Base-by-base conservation (phyloP, 2,329 filamentous ascomycete genomes). In the Penicillium sp. region DNA sequence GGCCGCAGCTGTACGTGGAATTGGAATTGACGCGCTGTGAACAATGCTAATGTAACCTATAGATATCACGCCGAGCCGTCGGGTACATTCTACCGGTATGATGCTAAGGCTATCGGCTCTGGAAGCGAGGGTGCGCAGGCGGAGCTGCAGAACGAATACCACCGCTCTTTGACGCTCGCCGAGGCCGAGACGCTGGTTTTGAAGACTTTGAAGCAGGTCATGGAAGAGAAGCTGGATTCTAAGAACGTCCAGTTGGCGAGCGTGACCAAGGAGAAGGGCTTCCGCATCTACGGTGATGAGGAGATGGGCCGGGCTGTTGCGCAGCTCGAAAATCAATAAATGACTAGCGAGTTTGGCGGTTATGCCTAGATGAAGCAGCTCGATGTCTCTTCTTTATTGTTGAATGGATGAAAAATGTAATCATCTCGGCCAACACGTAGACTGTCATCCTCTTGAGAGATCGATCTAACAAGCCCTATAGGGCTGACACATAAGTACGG, bases 181-280 rank as follows among this genome's bases (percentile, higher is more conserved):
- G 93, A 98, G 67, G 93, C 93, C 48, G 93, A 98, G 76, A 93
- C 90, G 3, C 76, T 98, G 57, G 90, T 95, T 42, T 77, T 98
- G 65, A 97, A 97, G 82, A 98, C 93, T 29, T 73, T 98, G 69
- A 98, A 97, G 80, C 93, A 98, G 75, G 93, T 98, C 60, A 98
- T 98, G 93, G 93, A 98, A 75, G 93, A 98, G 82, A 98, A 98
- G 77, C 79, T 98, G 51, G 93, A 98, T 69, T 81, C 89, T 55
- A 98, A 98, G 82, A 98, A 98, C 67, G 93, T 98, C 57, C 93
- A 98, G 77, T 74, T 98, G 60, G 93, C 93, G 44, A 97, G 91
- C 67, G 93, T 98, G 47, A 98, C 93, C 54, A 95, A 90, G 78
- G 91, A 96, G 58, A 91, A 87, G 74, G 93, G 93, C 46, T 98